Evolutionary conservation across 2,329 filamentous ascomycete species (phyloP).

Genomic region (Pleochaeta shiraiana): DNA sequence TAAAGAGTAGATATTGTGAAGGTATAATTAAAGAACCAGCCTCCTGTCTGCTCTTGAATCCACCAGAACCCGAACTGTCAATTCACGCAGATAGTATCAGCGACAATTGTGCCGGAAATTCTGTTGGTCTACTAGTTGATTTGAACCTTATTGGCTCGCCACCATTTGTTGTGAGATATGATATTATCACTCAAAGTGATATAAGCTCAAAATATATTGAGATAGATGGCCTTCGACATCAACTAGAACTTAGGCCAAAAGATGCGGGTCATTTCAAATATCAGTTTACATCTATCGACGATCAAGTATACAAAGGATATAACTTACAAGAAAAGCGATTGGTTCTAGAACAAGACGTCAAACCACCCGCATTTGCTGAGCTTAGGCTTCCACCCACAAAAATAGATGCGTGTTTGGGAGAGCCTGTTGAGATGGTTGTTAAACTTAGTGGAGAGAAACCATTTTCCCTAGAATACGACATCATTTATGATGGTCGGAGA

Average conservation of each 20-base stretch:
- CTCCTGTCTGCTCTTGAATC: constrained; percentile 82
- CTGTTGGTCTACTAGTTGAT: constrained; percentile 73
- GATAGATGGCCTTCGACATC: constrained; percentile 54
- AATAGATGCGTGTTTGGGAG: constrained; percentile 60
- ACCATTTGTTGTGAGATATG: constrained; percentile 69
- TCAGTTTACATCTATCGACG: constrained; percentile 58
- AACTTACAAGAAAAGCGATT: constrained; percentile 38
- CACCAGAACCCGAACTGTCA: constrained; percentile 60
- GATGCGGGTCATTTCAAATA: constrained; percentile 76
- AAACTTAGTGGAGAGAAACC: constrained; percentile 62
- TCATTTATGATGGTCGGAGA: constrained; percentile 74
- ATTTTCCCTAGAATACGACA: constrained; percentile 78
- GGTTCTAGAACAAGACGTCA: constrained; percentile 69
- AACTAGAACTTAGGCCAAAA: constrained; percentile 63
- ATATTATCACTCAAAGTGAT: constrained; percentile 38
- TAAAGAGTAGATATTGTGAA: constrained; percentile 60
- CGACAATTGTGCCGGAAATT: constrained; percentile 87
- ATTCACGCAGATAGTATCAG: constrained; percentile 63
- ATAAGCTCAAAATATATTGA: constrained; percentile 24
- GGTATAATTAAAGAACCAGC: constrained; percentile 87
- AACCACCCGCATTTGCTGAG: constrained; percentile 70
- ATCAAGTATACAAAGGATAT: constrained; percentile 55
- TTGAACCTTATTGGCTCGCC: constrained; percentile 82
- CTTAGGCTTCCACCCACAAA: constrained; percentile 32
- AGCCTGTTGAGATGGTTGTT: constrained; percentile 54